These are phyloP conservation scores for Medicago lupulina DNA, from an alignment of 306 rosid genomes.

Conservation along the genomic window DNA sequence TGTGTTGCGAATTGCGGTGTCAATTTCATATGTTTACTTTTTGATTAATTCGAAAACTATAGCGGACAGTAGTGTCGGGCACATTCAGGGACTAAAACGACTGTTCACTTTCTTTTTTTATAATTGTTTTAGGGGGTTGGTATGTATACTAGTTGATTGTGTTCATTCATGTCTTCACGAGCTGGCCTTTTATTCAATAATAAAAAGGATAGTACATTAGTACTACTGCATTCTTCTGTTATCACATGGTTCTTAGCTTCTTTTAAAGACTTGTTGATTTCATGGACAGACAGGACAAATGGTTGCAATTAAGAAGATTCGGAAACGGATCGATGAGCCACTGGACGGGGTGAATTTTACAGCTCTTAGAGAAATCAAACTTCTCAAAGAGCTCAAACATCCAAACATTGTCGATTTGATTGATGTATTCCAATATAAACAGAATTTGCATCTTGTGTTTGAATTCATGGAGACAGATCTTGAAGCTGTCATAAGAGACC, in stretches of 20 bases:
- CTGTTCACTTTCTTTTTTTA: too few relatives aligned
- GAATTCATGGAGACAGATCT: conserved; percentile 98
- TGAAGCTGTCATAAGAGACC: conserved; percentile 91
- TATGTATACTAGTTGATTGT: conserved; percentile 17
- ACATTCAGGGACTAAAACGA: not conserved
- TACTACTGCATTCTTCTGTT: not conserved
- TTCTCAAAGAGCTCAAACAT: conserved; percentile 83
- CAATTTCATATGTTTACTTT: too few relatives aligned
- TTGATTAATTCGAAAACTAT: not conserved
- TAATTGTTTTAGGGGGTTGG: not conserved
- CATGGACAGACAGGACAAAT: conserved; percentile 81
- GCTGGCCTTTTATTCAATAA: conserved; percentile 30
- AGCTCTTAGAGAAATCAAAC: conserved; percentile 87
- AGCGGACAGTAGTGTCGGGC: not conserved
- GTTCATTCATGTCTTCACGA: conserved; percentile 8
- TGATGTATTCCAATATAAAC: conserved; percentile 88
- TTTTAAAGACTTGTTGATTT: conserved; percentile 33
- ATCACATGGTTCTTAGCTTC: not conserved
- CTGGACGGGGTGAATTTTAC: conserved; percentile 93
- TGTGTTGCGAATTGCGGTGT: too few relatives aligned
- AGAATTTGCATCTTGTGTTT: conserved; percentile 90
- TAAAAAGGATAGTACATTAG: not conserved
- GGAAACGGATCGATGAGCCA: conserved; percentile 73
- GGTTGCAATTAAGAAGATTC: conserved; percentile 93
- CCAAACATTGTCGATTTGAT: conserved; percentile 83